Percentiles rank a stretch among this genome's conserved stretches.
Conservation (phyloP, 2,329 filamentous ascomycete species). For the Beauveria brongniartii region DNA sequence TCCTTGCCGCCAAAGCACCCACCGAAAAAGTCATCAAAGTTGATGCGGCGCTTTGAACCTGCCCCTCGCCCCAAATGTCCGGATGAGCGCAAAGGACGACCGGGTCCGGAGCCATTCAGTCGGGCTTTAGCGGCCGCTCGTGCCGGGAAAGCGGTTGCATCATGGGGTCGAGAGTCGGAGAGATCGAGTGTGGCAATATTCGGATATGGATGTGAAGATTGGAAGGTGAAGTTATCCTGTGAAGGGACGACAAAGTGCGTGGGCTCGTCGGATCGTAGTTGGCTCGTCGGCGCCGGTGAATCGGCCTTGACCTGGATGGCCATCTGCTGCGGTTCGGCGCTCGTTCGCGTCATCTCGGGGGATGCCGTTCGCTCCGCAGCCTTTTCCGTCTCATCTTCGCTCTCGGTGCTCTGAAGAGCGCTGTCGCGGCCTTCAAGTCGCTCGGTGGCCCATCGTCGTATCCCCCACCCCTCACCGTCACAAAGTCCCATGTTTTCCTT, state of each 20-base stretch:
- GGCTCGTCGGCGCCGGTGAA: conserved; percentile 20
- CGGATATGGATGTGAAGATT: conserved; percentile 53
- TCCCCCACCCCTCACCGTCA: conserved; percentile 65
- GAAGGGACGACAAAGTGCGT: conserved; percentile 42
- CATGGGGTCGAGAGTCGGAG: conserved; percentile 41
- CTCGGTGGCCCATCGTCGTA: conserved; percentile 60
- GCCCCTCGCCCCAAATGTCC: conserved; percentile 52
- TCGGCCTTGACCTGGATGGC: conserved; percentile 16
- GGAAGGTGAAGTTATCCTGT: conserved; percentile 61
- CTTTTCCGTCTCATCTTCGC: conserved; percentile 63
- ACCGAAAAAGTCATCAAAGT: conserved; percentile 69
- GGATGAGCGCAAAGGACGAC: conserved; percentile 21
- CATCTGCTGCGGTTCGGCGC: conserved; percentile 29
- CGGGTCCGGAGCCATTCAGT: conserved; percentile 17
- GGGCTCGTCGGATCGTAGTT: conserved; percentile 21
- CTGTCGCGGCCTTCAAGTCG: conserved; percentile 56
- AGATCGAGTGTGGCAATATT: conserved; percentile 54
- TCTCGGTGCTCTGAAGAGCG: conserved; percentile 48
- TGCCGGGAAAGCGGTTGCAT: conserved; percentile 22
- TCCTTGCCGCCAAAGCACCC: conserved; percentile 58
- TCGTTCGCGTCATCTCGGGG: conserved; percentile 46
- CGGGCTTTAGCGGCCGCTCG: conserved; percentile 23
- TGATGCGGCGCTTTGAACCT: conserved; percentile 65
- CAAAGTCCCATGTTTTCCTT: conserved; percentile 68
- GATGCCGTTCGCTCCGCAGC: conserved; percentile 47